These are phyloP conservation scores for Yamadazyma philogaea DNA, from an alignment of 805 yeast genomes.

Conservation along the genomic window DNA sequence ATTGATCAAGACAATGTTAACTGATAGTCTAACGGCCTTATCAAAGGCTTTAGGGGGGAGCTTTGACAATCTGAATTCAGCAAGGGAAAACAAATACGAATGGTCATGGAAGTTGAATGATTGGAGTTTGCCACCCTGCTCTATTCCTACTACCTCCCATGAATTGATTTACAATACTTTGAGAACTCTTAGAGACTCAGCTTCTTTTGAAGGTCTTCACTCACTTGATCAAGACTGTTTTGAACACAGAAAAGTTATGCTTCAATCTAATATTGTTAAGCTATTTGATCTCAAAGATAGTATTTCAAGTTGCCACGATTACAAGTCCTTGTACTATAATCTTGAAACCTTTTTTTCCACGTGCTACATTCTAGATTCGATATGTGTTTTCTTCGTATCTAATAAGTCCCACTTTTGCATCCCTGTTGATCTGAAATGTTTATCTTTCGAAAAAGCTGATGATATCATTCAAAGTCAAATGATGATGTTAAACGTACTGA, in stretches of 20 bases:
- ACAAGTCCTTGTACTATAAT: constrained; percentile 17
- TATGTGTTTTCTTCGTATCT: neutral
- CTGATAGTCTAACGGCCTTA: constrained; percentile 57
- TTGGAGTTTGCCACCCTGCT: constrained; percentile 69
- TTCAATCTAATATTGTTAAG: constrained; percentile 20
- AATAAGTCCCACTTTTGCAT: neutral
- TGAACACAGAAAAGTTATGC: neutral
- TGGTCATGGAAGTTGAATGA: constrained; percentile 75
- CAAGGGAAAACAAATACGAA: constrained; percentile 35
- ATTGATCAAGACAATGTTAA: constrained; percentile 38
- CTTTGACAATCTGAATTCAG: constrained; percentile 2
- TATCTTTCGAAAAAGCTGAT: constrained; percentile 24
- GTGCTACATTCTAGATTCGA: neutral
- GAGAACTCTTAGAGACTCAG: constrained; percentile 32
- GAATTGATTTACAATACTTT: constrained; percentile 52
- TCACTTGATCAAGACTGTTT: neutral
- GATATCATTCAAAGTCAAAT: constrained; percentile 43
- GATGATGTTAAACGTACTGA: constrained; percentile 31
- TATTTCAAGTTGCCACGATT: constrained; percentile 11
- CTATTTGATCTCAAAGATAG: constrained; percentile 15
- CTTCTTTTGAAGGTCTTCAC: neutral
- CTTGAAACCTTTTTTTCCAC: constrained; percentile 3
- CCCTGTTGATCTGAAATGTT: neutral
- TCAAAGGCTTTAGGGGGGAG: constrained; percentile 43
- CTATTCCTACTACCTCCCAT: constrained; percentile 32